Evolutionary conservation across 306 rosid species (phyloP), one percentile per base, ranked within the genome.

Genomic region (Trifolium dubium): DNA sequence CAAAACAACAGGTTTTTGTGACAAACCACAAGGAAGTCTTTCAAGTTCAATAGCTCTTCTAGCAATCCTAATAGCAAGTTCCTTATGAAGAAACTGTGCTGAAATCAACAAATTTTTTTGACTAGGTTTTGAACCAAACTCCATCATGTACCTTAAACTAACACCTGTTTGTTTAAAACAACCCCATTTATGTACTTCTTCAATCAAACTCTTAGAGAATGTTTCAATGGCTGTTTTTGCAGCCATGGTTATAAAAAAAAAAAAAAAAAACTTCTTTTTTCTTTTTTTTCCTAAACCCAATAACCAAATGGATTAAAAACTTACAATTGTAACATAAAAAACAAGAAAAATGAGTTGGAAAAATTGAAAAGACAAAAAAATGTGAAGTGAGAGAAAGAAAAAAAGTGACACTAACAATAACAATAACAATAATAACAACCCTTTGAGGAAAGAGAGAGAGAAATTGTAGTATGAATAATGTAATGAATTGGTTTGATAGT

Each of bases 1-100:
- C 41, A 92, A 63, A 59, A 92, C 84, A 50, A 97, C 90, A 79
- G 98, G 92, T 63, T 87, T 92, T 2, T 58, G 59, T 28, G 98
- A 90, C 56, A 92, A 85, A 35, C 92, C 92, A 53, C 91, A 92
- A 7, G 98, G 98, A 32, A 90, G 92, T 51, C 54, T 69, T 72
- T 92, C 89, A 54, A 92, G 92, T 69, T 92, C 97, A 63, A 85
- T 69, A 9, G 93, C 87, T 50, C 98, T 78, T 62, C 98, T 85
- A 0, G 98, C 97, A 81, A 92, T 90, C 40, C 98, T 69, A 81
- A 90, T 86, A 49, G 98, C 88, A 18, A 92, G 90, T 79, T 90
- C 98, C 74, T 90, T 90, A 72, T 88, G 97, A 74, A 92, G 90
- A 66, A 92, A 92, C 81, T 90, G 92, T 29, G 98, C 90, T 13